Conservation (phyloP, 1,139 yeast species). For the Zygoascus sp. region DNA sequence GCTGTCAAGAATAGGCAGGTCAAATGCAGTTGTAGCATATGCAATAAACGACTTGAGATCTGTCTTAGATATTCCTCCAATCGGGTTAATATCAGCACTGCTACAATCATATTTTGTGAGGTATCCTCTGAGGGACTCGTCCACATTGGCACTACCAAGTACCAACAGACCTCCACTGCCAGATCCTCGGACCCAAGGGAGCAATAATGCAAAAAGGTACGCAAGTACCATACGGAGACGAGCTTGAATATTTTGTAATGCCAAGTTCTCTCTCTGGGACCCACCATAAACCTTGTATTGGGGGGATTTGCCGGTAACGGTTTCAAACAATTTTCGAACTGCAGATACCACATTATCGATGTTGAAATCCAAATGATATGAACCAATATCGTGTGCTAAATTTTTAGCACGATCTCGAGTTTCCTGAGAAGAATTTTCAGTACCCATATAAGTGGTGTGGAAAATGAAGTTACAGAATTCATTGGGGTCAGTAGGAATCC, state of each 20-base stretch:
- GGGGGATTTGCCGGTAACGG: slow-evolving; percentile 87
- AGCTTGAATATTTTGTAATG: slow-evolving; percentile 94
- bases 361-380: slow-evolving; percentile 85
- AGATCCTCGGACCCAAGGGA: slow-evolving; percentile 87
- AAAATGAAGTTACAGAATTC: slow-evolving; percentile 73
- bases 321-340: slow-evolving; percentile 69
- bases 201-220: slow-evolving; percentile 84
- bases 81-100: slow-evolving; percentile 94
- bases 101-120: slow-evolving; percentile 96
- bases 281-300: slow-evolving; percentile 93
- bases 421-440: slow-evolving; percentile 82
- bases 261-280: slow-evolving; percentile 80
- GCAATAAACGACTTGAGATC: slow-evolving; percentile 81
- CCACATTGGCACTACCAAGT: slow-evolving; percentile 96
- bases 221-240: slow-evolving; percentile 91
- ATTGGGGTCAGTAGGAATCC: slow-evolving; percentile 67
- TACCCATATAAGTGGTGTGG: slow-evolving; percentile 94
- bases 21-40: slow-evolving; percentile 66
- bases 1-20: slow-evolving; percentile 69
- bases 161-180: slow-evolving; percentile 76
- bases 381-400: slow-evolving; percentile 70
- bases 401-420: slow-evolving; percentile 82
- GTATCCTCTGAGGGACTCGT: slow-evolving; percentile 92
- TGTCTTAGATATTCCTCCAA: slow-evolving; percentile 93
- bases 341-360: slow-evolving; percentile 82